Base-by-base conservation (phyloP, 192 early-diverging fungal species). In the Linnemannia hyalina region DNA sequence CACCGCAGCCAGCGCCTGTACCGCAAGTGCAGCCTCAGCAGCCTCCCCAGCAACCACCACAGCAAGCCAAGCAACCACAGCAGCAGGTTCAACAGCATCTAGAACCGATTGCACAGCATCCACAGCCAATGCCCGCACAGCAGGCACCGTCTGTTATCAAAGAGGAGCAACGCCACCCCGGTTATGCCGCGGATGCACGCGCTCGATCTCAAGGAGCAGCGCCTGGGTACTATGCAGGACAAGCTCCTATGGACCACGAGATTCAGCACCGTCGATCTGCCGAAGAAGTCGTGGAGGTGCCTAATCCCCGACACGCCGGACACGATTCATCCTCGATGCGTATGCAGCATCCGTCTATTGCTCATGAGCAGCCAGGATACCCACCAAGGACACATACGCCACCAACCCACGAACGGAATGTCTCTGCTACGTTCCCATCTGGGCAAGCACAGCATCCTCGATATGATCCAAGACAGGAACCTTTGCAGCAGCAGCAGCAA, bases 301-400 rank as follows among this genome's bases (percentile, higher is more conserved):
- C 60, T 6, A 71, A 73, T 18, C 26, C 54, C 6, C 54, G 70
- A 20, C 49, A 54, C 32, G 23, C 38, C 0, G 55, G 46, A 22
- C 78, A 41, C 26, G 78, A 80, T 6, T 22, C 29, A 9, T 18
- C 38, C 7, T 29, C 41, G 9, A 26, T 46, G 16, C 60, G 73
- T 44, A 55, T 71, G 42, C 29, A 36, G 9, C 78, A 80, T 36
- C 52, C 55, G 68, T 6, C 55, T 7, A 8, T 35, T 23, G 15
- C 29, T 23, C 32, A 44, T 26, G 78, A 80, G 13, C 44, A 54
- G 23, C 15, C 78, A 63, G 78, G 29, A 42, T 55, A 71, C 55
- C 38, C 69, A 0, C 36, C 70, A 47, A 60, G 71, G 40, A 73
- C 70, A 16, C 78, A 65, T 22, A 73, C 78, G 11, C 78, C 78